Percentiles rank a stretch among this genome's conserved stretches.
These are phyloP conservation scores for Leccinum obscurum DNA, from an alignment of 768 basidiomycete genomes.

Conservation along the genomic window DNA sequence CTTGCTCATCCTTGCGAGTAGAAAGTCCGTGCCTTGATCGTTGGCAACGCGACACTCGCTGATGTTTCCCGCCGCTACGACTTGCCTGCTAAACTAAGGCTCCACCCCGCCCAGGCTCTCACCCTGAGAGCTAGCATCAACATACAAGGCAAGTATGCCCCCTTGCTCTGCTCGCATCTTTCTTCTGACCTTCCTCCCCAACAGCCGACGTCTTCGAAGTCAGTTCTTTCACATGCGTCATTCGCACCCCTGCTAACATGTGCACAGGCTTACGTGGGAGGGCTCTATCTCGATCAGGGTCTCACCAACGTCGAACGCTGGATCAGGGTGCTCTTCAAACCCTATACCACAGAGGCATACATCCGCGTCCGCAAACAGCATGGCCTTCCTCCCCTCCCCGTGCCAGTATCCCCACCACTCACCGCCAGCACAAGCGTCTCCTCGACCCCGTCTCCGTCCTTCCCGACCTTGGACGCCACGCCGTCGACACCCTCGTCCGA, in stretches of 20 bases:
- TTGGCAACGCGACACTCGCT: slow-evolving; percentile 73
- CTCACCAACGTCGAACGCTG: slow-evolving; percentile 55
- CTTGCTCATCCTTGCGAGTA: slow-evolving; percentile 25
- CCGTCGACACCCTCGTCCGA: background rate
- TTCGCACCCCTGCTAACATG: slow-evolving; percentile 2
- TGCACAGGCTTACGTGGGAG: slow-evolving; percentile 63
- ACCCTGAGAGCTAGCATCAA: slow-evolving; percentile 66
- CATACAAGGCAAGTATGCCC: slow-evolving; percentile 59
- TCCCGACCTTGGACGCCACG: background rate
- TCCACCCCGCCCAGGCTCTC: slow-evolving; percentile 74
- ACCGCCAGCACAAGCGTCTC: slow-evolving; percentile 18
- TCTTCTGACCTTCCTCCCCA: slow-evolving; percentile 4
- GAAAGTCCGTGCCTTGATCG: slow-evolving; percentile 80
- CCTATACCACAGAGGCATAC: slow-evolving; percentile 66
- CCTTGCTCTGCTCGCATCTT: slow-evolving; percentile 3
- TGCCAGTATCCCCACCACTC: slow-evolving; percentile 25
- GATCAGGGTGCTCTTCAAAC: slow-evolving; percentile 62
- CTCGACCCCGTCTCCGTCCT: slow-evolving; percentile 13
- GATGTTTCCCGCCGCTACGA: slow-evolving; percentile 67
- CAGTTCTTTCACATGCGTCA: slow-evolving; percentile 12
- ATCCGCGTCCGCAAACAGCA: slow-evolving; percentile 62
- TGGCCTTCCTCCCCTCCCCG: slow-evolving; percentile 52
- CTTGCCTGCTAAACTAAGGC: slow-evolving; percentile 57
- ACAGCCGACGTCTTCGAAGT: slow-evolving; percentile 83
- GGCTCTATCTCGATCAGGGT: slow-evolving; percentile 56